These are phyloP conservation scores for Guadua angustifolia DNA, from an alignment of 176 grass and related monocot species.

Conservation along the genomic window DNA sequence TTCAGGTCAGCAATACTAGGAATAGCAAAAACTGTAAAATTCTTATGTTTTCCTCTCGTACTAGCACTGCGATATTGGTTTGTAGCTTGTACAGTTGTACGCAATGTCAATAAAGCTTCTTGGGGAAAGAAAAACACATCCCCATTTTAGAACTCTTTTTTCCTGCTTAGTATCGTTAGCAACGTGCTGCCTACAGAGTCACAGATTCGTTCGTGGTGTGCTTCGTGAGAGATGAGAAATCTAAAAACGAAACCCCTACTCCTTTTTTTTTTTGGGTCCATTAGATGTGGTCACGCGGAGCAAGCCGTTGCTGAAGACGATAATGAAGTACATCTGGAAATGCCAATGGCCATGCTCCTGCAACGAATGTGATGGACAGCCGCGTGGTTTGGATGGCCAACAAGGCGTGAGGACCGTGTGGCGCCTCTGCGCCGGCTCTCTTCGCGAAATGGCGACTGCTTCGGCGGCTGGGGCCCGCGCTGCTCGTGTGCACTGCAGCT, in stretches of 20 bases:
- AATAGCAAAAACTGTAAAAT: background rate
- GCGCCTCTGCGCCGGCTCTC: background rate
- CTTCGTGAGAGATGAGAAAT: background rate
- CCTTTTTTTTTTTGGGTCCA: background rate
- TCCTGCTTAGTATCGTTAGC: background rate
- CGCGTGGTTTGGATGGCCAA: background rate
- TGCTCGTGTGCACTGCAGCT: no score
- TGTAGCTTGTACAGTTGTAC: background rate
- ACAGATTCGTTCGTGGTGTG: background rate
- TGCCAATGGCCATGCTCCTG: background rate
- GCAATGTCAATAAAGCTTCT: slow-evolving; percentile 9
- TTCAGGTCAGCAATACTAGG: slow-evolving; percentile 9
- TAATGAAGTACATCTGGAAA: background rate
- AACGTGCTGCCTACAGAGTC: background rate
- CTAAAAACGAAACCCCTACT: no score
- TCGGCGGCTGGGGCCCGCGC: background rate
- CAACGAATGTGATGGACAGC: background rate
- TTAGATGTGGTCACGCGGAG: background rate
- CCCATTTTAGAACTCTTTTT: background rate
- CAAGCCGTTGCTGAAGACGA: background rate
- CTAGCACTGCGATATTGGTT: background rate
- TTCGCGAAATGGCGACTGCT: no score
- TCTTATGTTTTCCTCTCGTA: background rate
- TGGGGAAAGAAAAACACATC: background rate
- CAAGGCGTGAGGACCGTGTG: background rate